Conservation (phyloP, 176 grass and related monocot species). For the Rhynchospora breviuscula region DNA sequence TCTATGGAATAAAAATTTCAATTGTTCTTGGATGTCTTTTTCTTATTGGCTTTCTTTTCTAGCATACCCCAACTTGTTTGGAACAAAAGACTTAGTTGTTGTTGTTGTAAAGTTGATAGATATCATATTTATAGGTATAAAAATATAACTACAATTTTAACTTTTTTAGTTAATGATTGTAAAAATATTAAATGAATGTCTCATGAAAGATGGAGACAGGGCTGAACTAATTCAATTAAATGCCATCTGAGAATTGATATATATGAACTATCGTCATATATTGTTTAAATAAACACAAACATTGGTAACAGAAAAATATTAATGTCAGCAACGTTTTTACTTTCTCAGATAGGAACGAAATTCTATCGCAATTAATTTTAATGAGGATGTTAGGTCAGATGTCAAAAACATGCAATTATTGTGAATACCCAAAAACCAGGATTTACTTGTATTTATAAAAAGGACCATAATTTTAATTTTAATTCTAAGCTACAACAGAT, state of each 20-base stretch:
- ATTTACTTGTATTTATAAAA: neutral
- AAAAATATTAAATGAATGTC: too few relatives aligned
- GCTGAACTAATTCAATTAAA: neutral
- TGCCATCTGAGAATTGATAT: neutral
- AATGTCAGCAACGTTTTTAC: neutral
- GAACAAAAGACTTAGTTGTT: too few relatives aligned
- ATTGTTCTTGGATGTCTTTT: too few relatives aligned
- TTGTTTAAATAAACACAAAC: neutral
- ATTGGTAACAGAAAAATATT: neutral
- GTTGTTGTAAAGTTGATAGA: too few relatives aligned
- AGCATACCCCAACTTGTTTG: too few relatives aligned
- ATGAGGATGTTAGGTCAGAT: neutral
- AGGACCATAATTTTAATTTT: neutral
- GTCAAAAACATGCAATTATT: constrained; percentile 2
- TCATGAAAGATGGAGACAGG: too few relatives aligned
- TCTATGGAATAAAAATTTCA: too few relatives aligned
- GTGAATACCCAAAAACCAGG: neutral
- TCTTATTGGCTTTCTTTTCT: too few relatives aligned
- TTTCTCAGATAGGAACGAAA: neutral
- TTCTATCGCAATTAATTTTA: neutral
- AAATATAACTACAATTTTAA: too few relatives aligned
- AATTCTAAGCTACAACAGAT: neutral
- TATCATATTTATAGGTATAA: too few relatives aligned
- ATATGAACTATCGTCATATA: neutral
- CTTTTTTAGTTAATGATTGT: too few relatives aligned